These are phyloP conservation scores for Geotrichum reessii DNA, from an alignment of 1,139 yeast genomes.

Conservation along the genomic window DNA sequence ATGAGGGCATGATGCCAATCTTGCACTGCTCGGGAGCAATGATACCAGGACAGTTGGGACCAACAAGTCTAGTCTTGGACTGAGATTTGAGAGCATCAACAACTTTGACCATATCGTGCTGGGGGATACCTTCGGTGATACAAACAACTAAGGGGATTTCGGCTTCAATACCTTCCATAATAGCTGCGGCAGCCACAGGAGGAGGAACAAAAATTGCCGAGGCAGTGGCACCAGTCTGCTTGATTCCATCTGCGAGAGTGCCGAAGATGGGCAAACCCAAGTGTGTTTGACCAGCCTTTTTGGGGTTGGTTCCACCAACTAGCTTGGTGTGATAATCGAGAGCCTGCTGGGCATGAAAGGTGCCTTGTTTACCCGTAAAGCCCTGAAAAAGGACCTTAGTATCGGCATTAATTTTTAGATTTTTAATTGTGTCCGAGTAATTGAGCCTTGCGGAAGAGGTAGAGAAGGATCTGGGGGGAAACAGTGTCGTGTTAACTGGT, in stretches of 20 bases:
- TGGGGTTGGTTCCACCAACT: constrained; percentile 98
- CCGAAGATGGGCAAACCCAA: constrained; percentile 87
- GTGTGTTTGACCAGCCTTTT: constrained; percentile 88
- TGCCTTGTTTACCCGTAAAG: constrained; percentile 94
- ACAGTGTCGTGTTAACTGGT: neutral
- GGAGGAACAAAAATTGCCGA: constrained; percentile 98
- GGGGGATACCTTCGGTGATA: constrained; percentile 98
- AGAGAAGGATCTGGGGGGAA: constrained; percentile 29
- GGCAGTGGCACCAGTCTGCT: constrained; percentile 86
- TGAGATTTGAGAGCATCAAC: constrained; percentile 92
- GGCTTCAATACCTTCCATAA: constrained; percentile 95
- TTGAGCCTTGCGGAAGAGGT: constrained; percentile 30
- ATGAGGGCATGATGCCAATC: constrained; percentile 97
- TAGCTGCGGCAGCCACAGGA: constrained; percentile 89
- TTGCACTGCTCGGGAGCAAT: constrained; percentile 97
- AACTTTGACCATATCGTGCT: constrained; percentile 94
- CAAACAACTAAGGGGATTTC: constrained; percentile 93
- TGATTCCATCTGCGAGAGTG: constrained; percentile 78
- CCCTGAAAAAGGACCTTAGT: constrained; percentile 97
- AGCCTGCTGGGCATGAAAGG: constrained; percentile 97
- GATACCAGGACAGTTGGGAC: constrained; percentile 98
- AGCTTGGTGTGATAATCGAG: constrained; percentile 76
- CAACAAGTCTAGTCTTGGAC: constrained; percentile 91
- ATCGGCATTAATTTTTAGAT: constrained; percentile 74
- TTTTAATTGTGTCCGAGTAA: constrained; percentile 69